Evolutionary conservation across 257 asterid species (phyloP).

Genomic region (Solanum habrochaites): DNA sequence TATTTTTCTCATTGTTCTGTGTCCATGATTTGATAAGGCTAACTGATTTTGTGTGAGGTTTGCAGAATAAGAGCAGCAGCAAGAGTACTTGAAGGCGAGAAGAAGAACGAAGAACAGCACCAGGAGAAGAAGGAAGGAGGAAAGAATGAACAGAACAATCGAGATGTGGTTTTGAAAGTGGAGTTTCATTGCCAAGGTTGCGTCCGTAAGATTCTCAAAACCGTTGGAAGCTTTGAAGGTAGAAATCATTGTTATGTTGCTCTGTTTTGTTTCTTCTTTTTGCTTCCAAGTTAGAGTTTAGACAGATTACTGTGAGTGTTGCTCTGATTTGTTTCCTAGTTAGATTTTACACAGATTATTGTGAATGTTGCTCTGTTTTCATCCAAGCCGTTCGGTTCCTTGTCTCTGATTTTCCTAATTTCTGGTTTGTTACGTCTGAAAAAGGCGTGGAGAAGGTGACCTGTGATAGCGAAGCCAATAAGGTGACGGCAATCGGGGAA

Average conservation of each 20-base stretch:
- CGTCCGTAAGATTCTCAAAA: conserved; percentile 37
- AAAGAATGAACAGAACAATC: conserved; percentile 8
- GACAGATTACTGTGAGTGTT: neutral
- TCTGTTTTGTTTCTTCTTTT: neutral
- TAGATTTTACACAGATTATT: neutral
- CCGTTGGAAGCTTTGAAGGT: conserved; percentile 53
- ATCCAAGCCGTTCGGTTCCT: neutral
- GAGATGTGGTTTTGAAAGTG: conserved; percentile 42
- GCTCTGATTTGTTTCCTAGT: neutral
- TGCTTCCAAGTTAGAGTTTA: neutral
- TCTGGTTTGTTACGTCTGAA: neutral
- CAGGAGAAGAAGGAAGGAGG: conserved; percentile 13
- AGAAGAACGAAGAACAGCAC: neutral
- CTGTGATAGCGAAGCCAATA: conserved; percentile 27
- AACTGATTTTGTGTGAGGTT: neutral
- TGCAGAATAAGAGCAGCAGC: conserved; percentile 1
- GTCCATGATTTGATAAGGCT: neutral
- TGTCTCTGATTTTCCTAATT: neutral
- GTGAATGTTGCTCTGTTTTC: neutral
- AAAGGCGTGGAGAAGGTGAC: conserved; percentile 38
- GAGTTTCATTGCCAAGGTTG: conserved; percentile 88
- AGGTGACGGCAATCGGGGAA: conserved; percentile 50
- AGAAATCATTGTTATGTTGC: neutral
- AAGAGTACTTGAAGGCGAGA: neutral
- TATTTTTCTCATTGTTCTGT: neutral